Base-by-base conservation (phyloP, 164 flowering plant species). In the Aristolochia fimbriata region DNA sequence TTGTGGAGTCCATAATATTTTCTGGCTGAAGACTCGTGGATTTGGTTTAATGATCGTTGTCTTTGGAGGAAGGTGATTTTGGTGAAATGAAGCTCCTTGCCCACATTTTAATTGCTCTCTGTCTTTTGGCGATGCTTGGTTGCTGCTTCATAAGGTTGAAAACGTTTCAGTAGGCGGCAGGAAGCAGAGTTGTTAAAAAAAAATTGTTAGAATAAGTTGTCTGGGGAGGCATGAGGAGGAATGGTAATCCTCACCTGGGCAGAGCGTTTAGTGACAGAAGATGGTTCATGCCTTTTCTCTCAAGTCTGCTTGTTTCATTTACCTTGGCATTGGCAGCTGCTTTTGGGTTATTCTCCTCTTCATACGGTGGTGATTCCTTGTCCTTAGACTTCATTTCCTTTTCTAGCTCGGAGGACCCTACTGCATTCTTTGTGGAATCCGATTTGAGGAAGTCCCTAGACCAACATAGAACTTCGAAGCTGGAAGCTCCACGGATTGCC, bases 241-340 rank as follows among this genome's bases (percentile, higher is more conserved):
- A 74, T 81, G 82, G 22, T 2, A 72, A 72, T 70, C 59, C 65
- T 48, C 87, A 87, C 58, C 63, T 84, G 4, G 85, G 76, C 43
- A 81, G 85, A 71, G 59, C 73, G 10, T 88, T 83, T 61, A 78
- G 81, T 76, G 92, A 88, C 63, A 80, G 85, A 64, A 80, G 76
- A 62, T 91, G 98, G 96, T 71, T 76, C 57, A 65, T 86, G 51
- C 98, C 94, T 17, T 86, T 91, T 62, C 68, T 82, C 37, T 83
- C 82, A 0, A 91, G 87, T 69, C 74, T 87, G 75, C 72, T 87
- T 11, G 79, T 87, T 9, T 84, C 80, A 1, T 31, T 81, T 65
- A 80, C 81, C 58, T 76, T 90, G 50, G 33, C 76, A 17, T 53
- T 83, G 43, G 78, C 83, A 0, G 68, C 69, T 9, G 50, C 59